phyloP scores from a whole-genome alignment of 306 rosid species.

The Pyrus bretschneideri region DNA sequence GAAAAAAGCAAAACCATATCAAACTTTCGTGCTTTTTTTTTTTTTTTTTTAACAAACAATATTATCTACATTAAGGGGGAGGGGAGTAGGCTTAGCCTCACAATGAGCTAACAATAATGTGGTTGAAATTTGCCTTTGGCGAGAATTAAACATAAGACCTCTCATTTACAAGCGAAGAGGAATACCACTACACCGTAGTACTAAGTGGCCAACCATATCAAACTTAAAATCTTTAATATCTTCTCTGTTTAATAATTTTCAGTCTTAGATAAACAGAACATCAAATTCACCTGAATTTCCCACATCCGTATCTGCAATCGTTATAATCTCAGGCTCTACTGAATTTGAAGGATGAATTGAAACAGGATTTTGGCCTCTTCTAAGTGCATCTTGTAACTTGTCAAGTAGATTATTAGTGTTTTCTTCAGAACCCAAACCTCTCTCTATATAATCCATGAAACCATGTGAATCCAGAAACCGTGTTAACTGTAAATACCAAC shows the following conservation, averaged over 20 bases:
- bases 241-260: background rate
- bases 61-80: too few relatives aligned
- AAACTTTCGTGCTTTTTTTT: background rate
- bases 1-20: background rate
- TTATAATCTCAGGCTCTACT: conserved; percentile 79
- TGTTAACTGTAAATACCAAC: conserved; percentile 47
- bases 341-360: conserved; percentile 67
- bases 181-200: too few relatives aligned
- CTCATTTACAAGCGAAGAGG: too few relatives aligned
- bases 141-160: too few relatives aligned
- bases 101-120: too few relatives aligned
- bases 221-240: background rate
- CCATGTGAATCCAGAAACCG: conserved; percentile 92
- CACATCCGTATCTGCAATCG: conserved; percentile 72
- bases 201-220: background rate
- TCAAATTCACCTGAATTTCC: conserved; percentile 62
- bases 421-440: conserved; percentile 78
- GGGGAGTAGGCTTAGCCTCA: too few relatives aligned
- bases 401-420: conserved; percentile 77
- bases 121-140: too few relatives aligned
- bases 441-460: conserved; percentile 87
- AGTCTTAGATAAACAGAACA: conserved; percentile 6
- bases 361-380: conserved; percentile 94
- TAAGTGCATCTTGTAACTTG: conserved; percentile 94
- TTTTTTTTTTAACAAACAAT: too few relatives aligned